A percentile compares a stretch with the other conserved stretches of the same genome.
phyloP scores from a whole-genome alignment of 441 rosid genomes.

The Populus hybrid region DNA sequence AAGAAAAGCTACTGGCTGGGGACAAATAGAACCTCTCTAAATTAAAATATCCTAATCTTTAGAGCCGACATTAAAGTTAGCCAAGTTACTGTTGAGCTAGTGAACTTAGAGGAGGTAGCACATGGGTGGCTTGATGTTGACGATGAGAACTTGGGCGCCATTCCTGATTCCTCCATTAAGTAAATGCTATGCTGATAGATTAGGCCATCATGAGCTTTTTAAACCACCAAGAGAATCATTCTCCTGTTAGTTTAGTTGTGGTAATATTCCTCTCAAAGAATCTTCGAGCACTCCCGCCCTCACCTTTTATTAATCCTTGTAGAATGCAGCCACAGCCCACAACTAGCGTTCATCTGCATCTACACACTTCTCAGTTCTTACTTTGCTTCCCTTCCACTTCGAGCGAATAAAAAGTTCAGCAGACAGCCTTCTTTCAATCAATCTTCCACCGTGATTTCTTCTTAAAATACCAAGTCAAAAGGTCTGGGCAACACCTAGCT shows the following conservation, averaged over 20 bases:
- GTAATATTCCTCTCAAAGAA: slow-evolving; percentile 20
- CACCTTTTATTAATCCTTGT: background rate
- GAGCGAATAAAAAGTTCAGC: background rate
- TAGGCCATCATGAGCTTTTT: slow-evolving; percentile 14
- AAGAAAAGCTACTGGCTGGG: slow-evolving; percentile 6
- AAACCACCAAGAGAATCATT: background rate
- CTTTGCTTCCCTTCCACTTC: slow-evolving; percentile 4
- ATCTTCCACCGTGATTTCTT: background rate
- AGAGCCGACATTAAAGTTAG: slow-evolving; percentile 16
- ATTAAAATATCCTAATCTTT: slow-evolving; percentile 9
- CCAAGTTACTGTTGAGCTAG: slow-evolving; percentile 18
- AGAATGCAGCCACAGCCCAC: background rate
- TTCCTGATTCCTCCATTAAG: background rate
- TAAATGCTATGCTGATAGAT: slow-evolving; percentile 13
- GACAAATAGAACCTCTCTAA: background rate
- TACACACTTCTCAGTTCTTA: background rate
- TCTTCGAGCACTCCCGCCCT: background rate
- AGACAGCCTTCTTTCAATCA: background rate
- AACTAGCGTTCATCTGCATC: background rate
- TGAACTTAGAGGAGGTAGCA: slow-evolving; percentile 18
- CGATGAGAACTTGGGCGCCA: background rate
- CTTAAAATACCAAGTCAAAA: background rate
- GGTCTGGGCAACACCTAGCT: background rate
- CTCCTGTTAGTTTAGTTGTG: background rate
- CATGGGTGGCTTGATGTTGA: slow-evolving; percentile 23